A percentile compares a stretch with the other conserved stretches of the same genome.
Evolutionary conservation across 495 filamentous ascomycete genomes (phyloP).

Genomic region (Delitschia confertaspora): DNA sequence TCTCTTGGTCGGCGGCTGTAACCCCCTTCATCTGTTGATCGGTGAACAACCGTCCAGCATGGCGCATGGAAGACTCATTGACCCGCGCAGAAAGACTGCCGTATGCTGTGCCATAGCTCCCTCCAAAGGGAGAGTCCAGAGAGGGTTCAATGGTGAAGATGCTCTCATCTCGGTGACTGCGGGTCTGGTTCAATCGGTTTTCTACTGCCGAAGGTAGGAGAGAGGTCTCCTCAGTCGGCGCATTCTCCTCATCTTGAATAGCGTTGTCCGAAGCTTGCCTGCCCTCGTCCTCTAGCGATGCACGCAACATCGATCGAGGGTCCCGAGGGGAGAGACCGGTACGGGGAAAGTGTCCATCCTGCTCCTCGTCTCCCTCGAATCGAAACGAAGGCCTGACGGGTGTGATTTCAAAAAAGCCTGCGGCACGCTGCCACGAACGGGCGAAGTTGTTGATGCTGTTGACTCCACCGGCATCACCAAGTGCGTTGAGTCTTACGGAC

Average conservation of each 20-base stretch:
- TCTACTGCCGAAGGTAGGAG: slow-evolving; percentile 16
- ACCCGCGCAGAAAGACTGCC: slow-evolving; percentile 63
- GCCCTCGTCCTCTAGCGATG: slow-evolving; percentile 36
- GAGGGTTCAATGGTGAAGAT: slow-evolving; percentile 57
- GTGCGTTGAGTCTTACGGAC: slow-evolving; percentile 55
- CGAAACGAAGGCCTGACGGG: slow-evolving; percentile 62
- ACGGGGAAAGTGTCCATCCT: slow-evolving; percentile 18
- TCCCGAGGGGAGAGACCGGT: slow-evolving; percentile 32
- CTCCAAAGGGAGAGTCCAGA: slow-evolving; percentile 54
- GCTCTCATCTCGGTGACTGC: slow-evolving; percentile 33
- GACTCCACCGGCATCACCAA: slow-evolving; percentile 76
- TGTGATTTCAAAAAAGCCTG: slow-evolving; percentile 76
- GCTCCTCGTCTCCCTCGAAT: slow-evolving; percentile 44
- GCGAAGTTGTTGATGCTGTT: slow-evolving; percentile 95
- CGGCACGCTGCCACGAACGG: slow-evolving; percentile 86
- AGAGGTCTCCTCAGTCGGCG: slow-evolving; percentile 13
- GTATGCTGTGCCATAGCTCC: slow-evolving; percentile 69
- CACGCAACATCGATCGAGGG: slow-evolving; percentile 40
- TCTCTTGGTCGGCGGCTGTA: slow-evolving; percentile 50
- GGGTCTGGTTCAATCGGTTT: slow-evolving; percentile 9
- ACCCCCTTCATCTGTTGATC: slow-evolving; percentile 54
- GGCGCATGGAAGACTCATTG: slow-evolving; percentile 58
- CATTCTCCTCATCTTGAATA: slow-evolving; percentile 27
- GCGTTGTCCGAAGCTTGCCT: slow-evolving; percentile 19
- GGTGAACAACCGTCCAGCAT: slow-evolving; percentile 61